Percentiles rank a stretch among this genome's conserved stretches.
Evolutionary conservation across 2,329 filamentous ascomycete species (phyloP).

Genomic region (Orbilia quercus): DNA sequence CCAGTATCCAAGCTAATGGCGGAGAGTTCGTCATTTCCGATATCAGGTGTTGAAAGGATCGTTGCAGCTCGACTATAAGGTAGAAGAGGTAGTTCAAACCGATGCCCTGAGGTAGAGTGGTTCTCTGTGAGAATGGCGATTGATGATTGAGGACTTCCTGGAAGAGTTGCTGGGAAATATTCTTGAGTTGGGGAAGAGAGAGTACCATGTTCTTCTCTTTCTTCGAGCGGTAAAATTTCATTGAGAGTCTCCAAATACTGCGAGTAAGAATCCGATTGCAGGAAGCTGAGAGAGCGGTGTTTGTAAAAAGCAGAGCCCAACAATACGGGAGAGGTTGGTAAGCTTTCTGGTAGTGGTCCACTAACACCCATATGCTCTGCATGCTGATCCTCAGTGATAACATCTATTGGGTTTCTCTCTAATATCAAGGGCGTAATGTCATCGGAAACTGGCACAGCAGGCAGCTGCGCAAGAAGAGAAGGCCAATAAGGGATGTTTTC

Average conservation of each 20-base stretch:
- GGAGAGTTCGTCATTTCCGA: too few species aligned
- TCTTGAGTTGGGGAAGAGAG: neutral
- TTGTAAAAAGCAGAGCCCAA: neutral
- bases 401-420: neutral
- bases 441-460: neutral
- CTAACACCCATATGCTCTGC: neutral
- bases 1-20: neutral
- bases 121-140: neutral
- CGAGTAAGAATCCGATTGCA: slow-evolving; percentile 21
- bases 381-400: neutral
- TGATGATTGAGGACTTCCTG: slow-evolving; percentile 23
- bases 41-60: neutral
- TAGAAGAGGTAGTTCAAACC: slow-evolving; percentile 2
- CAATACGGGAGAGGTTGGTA: slow-evolving; percentile 14
- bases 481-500: neutral
- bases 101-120: too few species aligned
- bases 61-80: slow-evolving; percentile 34
- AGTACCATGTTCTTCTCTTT: too few species aligned
- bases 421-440: too few species aligned
- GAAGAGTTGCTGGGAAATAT: neutral
- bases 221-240: neutral
- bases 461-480: slow-evolving; percentile 4
- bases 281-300: neutral
- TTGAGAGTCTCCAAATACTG: neutral
- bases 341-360: slow-evolving; percentile 16